phyloP scores from a whole-genome alignment of 2,329 filamentous ascomycete genomes.

The Triangularia verruculosa region DNA sequence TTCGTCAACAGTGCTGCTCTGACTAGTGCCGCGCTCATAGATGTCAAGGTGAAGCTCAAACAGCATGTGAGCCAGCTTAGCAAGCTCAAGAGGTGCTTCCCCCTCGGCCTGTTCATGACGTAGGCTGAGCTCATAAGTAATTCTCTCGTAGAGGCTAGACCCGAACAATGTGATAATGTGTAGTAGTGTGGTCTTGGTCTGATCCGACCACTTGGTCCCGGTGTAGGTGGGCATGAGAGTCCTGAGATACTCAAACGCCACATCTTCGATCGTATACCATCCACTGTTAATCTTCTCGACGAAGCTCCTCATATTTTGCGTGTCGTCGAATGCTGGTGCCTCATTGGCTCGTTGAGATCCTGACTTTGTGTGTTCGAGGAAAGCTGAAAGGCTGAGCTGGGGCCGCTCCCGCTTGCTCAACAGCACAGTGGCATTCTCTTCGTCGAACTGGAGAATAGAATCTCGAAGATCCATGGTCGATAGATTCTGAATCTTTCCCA shows the following conservation, averaged over 20 bases:
- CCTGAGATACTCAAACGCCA: conserved; percentile 58
- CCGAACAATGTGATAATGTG: conserved; percentile 56
- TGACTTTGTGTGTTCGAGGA: conserved; percentile 61
- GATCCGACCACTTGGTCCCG: conserved; percentile 55
- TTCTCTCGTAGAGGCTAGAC: conserved; percentile 47
- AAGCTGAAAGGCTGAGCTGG: conserved; percentile 55
- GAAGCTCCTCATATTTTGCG: conserved; percentile 51
- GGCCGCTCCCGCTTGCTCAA: conserved; percentile 52
- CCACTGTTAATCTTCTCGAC: conserved; percentile 45
- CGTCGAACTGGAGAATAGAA: conserved; percentile 49
- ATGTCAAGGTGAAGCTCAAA: conserved; percentile 62
- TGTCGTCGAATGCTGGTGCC: conserved; percentile 51
- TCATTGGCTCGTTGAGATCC: conserved; percentile 49
- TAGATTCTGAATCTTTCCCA: conserved; percentile 44
- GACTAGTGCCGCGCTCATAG: conserved; percentile 57
- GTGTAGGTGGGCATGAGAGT: conserved; percentile 50
- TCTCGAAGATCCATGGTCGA: conserved; percentile 50
- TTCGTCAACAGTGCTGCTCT: conserved; percentile 52
- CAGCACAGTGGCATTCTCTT: conserved; percentile 52
- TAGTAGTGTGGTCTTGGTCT: conserved; percentile 54
- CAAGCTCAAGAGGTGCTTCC: conserved; percentile 33
- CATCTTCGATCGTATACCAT: conserved; percentile 55
- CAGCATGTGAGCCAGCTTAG: conserved; percentile 53
- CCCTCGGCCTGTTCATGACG: conserved; percentile 10
- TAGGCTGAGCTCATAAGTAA: conserved; percentile 39